Evolutionary conservation across 306 rosid genomes (phyloP).

Genomic region (Vigna nakashimae): DNA sequence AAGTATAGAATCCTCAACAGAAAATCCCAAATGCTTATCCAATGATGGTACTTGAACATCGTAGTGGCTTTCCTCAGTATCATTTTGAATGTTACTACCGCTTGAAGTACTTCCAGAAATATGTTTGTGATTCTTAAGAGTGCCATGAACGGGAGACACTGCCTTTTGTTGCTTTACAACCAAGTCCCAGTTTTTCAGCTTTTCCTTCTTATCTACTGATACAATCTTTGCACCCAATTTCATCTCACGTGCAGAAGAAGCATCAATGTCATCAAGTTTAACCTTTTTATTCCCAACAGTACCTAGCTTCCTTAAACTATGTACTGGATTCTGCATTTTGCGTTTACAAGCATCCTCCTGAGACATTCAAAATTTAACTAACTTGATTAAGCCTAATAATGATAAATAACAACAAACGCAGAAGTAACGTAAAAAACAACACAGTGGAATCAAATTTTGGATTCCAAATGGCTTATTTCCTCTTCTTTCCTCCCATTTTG

Average conservation of each 20-base stretch:
- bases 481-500: background rate
- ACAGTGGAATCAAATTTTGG: background rate
- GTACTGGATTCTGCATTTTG: conserved; percentile 50
- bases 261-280: conserved; percentile 40
- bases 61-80: conserved; percentile 43
- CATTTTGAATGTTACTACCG: conserved; percentile 39
- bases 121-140: conserved; percentile 60
- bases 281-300: conserved; percentile 28
- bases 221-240: conserved; percentile 48
- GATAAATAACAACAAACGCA: background rate
- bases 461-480: background rate
- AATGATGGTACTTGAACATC: conserved; percentile 47
- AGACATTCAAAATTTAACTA: conserved; percentile 39
- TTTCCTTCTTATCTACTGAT: conserved; percentile 53
- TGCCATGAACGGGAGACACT: conserved; percentile 55
- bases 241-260: conserved; percentile 42
- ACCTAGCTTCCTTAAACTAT: conserved; percentile 46
- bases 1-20: conserved; percentile 57
- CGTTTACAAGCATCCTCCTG: conserved; percentile 56
- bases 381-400: background rate
- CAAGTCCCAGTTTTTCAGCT: conserved; percentile 39
- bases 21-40: conserved; percentile 64
- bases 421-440: background rate
- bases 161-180: conserved; percentile 50
- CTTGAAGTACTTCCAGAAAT: conserved; percentile 55